Conservation (phyloP, 139 green algal species). For the Volvox reticuliferus region DNA sequence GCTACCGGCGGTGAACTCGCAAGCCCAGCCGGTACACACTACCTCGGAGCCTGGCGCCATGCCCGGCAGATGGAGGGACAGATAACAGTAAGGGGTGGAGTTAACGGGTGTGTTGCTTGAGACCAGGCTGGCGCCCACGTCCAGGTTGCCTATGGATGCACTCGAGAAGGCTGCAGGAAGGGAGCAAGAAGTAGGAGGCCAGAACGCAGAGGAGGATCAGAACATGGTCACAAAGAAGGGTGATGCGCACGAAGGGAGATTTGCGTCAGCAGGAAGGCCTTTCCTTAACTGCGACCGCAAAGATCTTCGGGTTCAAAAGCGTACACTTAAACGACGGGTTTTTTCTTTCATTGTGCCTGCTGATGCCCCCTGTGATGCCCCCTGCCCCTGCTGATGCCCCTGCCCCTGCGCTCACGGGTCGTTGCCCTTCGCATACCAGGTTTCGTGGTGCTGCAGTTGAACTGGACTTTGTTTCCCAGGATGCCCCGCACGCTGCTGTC, state of each 20-base stretch:
- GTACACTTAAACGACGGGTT: too few relatives aligned
- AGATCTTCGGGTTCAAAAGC: too few relatives aligned
- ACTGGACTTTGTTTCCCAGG: slow-evolving; percentile 28
- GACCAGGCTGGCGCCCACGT: slow-evolving; percentile 10
- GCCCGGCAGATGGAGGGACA: slow-evolving; percentile 42
- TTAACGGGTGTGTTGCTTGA: background rate
- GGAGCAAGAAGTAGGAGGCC: too few relatives aligned
- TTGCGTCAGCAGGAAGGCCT: too few relatives aligned
- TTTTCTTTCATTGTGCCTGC: too few relatives aligned
- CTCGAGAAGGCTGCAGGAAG: too few relatives aligned
- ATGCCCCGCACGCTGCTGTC: slow-evolving; percentile 18
- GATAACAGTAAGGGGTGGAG: slow-evolving; percentile 32
- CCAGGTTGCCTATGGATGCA: background rate
- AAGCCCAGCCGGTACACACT: slow-evolving; percentile 47
- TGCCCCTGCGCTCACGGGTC: background rate
- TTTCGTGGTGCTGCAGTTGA: slow-evolving; percentile 34
- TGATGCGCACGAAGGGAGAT: too few relatives aligned
- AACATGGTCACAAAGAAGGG: too few relatives aligned
- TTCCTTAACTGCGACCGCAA: too few relatives aligned
- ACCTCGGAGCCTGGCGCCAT: slow-evolving; percentile 34
- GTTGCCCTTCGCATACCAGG: background rate
- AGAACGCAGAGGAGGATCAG: too few relatives aligned
- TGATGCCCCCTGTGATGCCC: too few relatives aligned
- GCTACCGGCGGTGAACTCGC: slow-evolving; percentile 14
- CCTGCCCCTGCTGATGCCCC: background rate